Conservation (phyloP, 2,329 filamentous ascomycete species). For the Ambrosiella cleistominuta region DNA sequence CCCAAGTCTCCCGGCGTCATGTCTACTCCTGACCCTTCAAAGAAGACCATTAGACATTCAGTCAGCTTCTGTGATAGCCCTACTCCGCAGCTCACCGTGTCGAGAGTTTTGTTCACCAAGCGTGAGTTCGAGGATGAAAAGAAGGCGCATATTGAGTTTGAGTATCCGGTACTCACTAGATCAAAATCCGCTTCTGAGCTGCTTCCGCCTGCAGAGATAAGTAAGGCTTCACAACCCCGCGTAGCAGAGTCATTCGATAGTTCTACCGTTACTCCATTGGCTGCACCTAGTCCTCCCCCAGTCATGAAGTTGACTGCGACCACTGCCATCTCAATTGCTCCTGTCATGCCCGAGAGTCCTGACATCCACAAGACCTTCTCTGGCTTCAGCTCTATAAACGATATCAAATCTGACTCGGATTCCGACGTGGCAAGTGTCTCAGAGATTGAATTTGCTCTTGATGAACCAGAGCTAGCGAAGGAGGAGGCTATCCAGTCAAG, state of each 20-base stretch:
- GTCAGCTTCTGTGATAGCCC: neutral
- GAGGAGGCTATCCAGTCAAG: neutral
- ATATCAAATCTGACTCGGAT: neutral
- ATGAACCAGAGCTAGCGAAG: neutral
- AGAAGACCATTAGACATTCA: neutral
- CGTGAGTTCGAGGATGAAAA: neutral
- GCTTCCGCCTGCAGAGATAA: neutral
- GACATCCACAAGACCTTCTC: neutral
- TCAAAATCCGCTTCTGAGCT: slow-evolving; percentile 4
- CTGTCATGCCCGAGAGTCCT: neutral
- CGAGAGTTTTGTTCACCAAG: slow-evolving; percentile 5
- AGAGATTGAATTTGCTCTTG: neutral
- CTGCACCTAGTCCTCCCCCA: neutral
- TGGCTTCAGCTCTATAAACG: neutral
- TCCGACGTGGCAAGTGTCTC: slow-evolving; percentile 1
- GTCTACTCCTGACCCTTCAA: neutral
- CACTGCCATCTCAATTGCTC: neutral
- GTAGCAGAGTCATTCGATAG: neutral
- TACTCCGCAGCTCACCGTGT: slow-evolving; percentile 1
- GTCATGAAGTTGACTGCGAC: neutral
- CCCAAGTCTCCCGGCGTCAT: neutral
- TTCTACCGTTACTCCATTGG: neutral
- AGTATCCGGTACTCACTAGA: neutral
- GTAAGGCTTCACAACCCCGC: neutral
- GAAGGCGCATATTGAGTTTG: neutral